phyloP scores from a whole-genome alignment of 345 rosid genomes.

The Eucalyptus pauciflora region DNA sequence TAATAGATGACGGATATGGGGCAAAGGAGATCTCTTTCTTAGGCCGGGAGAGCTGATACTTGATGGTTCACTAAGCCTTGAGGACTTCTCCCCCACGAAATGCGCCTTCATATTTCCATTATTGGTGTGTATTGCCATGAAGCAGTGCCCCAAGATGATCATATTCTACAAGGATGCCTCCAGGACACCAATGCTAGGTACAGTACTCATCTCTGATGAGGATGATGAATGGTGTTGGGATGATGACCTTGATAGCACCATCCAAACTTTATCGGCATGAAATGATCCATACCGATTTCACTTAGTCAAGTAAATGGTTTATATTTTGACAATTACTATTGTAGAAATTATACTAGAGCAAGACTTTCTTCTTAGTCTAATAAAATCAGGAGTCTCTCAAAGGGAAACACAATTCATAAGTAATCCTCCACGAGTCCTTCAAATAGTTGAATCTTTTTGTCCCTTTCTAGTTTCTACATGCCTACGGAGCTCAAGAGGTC shows the following conservation, averaged over 20 bases:
- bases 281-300: not conserved
- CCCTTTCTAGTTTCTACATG: not conserved
- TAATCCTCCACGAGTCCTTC: not conserved
- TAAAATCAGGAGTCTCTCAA: not conserved
- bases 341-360: not conserved
- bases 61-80: too few relatives aligned
- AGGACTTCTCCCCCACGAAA: too few relatives aligned
- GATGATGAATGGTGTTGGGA: not conserved
- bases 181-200: not conserved
- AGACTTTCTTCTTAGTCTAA: not conserved
- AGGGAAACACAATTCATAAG: accelerated
- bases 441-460: not conserved
- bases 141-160: not conserved
- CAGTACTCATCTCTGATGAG: not conserved
- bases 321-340: not conserved
- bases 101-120: not conserved
- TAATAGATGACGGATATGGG: not conserved
- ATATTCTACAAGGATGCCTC: accelerated
- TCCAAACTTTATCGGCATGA: not conserved
- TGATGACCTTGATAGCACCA: not conserved
- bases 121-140: not conserved
- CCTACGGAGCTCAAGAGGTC: not conserved
- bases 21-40: not conserved
- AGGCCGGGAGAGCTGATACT: too few relatives aligned
- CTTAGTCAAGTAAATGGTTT: not conserved